These are phyloP conservation scores for Strobilomyces confusus DNA, from an alignment of 768 basidiomycete species.

Conservation along the genomic window DNA sequence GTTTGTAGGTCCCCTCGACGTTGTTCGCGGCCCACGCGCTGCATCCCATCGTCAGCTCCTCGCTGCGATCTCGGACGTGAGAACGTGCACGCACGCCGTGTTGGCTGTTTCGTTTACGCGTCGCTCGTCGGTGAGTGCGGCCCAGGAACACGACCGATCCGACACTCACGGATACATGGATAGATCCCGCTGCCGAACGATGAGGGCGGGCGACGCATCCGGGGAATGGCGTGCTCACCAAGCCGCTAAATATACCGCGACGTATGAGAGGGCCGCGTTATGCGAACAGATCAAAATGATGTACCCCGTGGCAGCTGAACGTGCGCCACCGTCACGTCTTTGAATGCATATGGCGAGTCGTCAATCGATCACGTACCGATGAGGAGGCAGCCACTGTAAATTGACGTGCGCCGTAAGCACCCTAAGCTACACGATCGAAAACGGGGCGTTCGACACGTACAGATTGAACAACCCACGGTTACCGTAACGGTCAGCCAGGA, in stretches of 20 bases:
- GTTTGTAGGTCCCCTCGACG: slow-evolving; percentile 73
- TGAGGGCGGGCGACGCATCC: neutral
- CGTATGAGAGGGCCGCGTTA: slow-evolving; percentile 62
- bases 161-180: slow-evolving; percentile 59
- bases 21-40: slow-evolving; percentile 64
- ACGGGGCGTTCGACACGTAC: slow-evolving; percentile 33
- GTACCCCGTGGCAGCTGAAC: slow-evolving; percentile 55
- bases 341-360: neutral
- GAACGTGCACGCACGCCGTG: slow-evolving; percentile 41
- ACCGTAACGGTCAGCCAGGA: slow-evolving; percentile 56
- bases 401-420: neutral
- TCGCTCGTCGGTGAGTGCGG: neutral
- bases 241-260: slow-evolving; percentile 68
- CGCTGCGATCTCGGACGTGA: neutral
- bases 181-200: slow-evolving; percentile 57
- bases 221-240: slow-evolving; percentile 39
- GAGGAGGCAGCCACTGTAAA: slow-evolving; percentile 22
- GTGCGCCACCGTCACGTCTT: neutral
- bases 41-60: slow-evolving; percentile 1
- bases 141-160: neutral
- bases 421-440: neutral
- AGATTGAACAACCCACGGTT: slow-evolving; percentile 61
- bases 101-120: slow-evolving; percentile 41
- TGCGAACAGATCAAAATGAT: slow-evolving; percentile 65
- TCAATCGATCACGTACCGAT: slow-evolving; percentile 20